Base-by-base conservation (phyloP, 164 flowering plant species). In the Vitis rupestris region DNA sequence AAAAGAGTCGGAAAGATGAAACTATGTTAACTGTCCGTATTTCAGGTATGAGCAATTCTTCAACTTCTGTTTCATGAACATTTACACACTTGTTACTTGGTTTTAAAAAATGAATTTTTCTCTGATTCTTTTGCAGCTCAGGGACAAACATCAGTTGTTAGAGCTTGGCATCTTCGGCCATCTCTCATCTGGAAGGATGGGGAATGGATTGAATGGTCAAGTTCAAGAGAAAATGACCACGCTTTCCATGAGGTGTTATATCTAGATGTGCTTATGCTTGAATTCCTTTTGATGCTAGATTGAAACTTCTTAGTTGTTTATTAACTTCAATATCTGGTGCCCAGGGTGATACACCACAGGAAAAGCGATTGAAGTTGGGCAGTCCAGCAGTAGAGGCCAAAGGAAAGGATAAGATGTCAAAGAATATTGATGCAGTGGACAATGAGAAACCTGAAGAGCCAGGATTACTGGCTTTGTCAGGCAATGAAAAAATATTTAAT, bases 101-200 rank as follows among this genome's bases (percentile, higher is more conserved):
- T 47, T 50, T n/a, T 47, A 29, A 5, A 7, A 14, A 13, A 19
- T 52, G 17, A 66, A 9, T 16, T 6, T 11, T 61, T 29, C 23
- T 65, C 13, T 51, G n/a, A 1, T 75, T 77, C 49, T 59, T 52
- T 31, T 76, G 73, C 85, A 96, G 99, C 76, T 80, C 87, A 76
- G 53, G 92, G 89, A 75, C 88, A 90, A 66, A 78, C 82, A 29
- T 79, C 88, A 15, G 67, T 77, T 75, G 87, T 92, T 8, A 88
- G 76, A 78, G 83, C 83, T n/a, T 93, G 98, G 97, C 72, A 86
- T 75, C 86, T 96, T 59, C 87, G 97, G 47, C 89, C 97, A 66
- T 84, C 93, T 69, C 86, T 87, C 8, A 63, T 82, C 30, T 96
- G 99, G 97, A 87, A 85, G 70, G 84, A 89, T 79, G 92, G 95